Evolutionary conservation across 768 basidiomycete species (phyloP), one percentile per base, ranked within the genome.

Genomic region (Panus rudis): DNA sequence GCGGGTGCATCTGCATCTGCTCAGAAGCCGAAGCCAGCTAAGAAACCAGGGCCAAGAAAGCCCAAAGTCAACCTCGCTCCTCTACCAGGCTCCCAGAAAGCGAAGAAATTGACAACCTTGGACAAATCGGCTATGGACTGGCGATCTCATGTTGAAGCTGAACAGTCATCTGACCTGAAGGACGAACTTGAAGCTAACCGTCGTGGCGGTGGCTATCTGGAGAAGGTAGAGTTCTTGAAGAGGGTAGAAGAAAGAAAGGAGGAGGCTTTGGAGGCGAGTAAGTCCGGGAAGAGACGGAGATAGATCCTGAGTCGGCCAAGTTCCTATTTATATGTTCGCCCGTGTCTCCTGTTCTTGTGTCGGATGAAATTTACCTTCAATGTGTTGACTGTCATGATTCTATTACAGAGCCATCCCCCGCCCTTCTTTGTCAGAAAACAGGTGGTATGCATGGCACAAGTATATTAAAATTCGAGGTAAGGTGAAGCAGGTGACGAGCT

Each of bases 61-160:
- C 64, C 84, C 1, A 81, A 79, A 55, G 70, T 69, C 0, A 61
- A 67, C 2, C 68, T 89, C 6, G 69, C 74, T 1, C 62, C 73
- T 12, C 59, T 83, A 24, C 83, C 83, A 0, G 53, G 66, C 6
- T 47, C 68, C 1, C 65, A 62, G 27, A 87, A 81, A 54, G 67
- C 79, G 2, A 87, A 84, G 59, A 91, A 85, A 62, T 69, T 92
- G 6, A 79, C 84, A 19, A 91, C 87, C 20, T 69, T 92, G 12
- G 87, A 90, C 49, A 92, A 91, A 59, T 88, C 85, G 0, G 78
- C 83, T 11, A 78, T 92, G 75, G 90, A 92, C 57, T 92, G 90
- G 90, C 71, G 72, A 22, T 62, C 76, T 1, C 87, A 91, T 52
- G 61, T 88, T 12, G 61, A 70, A 16, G 48, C 70, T 0, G 48